These are phyloP conservation scores for Colletotrichum chrysophilum DNA, from an alignment of 2,329 filamentous ascomycete species.

Conservation along the genomic window DNA sequence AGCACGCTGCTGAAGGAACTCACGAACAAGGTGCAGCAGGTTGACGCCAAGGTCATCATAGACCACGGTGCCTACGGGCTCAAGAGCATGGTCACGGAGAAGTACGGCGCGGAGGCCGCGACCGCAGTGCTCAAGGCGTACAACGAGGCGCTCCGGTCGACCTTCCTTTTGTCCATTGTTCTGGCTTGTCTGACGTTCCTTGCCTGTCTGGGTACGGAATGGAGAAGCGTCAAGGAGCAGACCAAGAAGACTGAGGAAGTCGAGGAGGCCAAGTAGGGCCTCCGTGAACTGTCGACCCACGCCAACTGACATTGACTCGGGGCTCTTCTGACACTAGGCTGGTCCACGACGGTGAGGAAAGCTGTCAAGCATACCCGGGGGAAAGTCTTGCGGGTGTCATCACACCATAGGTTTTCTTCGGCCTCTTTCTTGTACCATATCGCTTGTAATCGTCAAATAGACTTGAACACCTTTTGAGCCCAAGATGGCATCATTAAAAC, in stretches of 20 bases:
- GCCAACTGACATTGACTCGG: background rate
- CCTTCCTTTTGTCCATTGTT: too few relatives aligned
- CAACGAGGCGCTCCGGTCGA: too few relatives aligned
- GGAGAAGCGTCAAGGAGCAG: background rate
- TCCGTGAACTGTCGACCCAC: background rate
- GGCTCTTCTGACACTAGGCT: background rate
- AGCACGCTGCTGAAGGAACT: too few relatives aligned
- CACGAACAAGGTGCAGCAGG: fast-evolving
- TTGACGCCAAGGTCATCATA: too few relatives aligned
- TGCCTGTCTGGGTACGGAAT: background rate
- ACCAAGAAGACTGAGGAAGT: too few relatives aligned
- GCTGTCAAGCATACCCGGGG: background rate
- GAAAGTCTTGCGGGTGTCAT: background rate
- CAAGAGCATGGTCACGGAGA: too few relatives aligned
- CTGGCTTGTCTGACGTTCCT: too few relatives aligned
- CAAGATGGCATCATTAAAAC: background rate
- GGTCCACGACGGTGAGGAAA: background rate
- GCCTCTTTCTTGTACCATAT: background rate
- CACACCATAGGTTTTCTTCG: background rate
- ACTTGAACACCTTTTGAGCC: background rate
- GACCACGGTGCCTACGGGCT: fast-evolving
- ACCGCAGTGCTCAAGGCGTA: fast-evolving
- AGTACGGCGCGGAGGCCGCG: too few relatives aligned
- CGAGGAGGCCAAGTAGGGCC: background rate
- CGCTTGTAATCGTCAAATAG: background rate